Base-by-base conservation (phyloP, 140 eudicot genomes). In the Artemisia princeps region DNA sequence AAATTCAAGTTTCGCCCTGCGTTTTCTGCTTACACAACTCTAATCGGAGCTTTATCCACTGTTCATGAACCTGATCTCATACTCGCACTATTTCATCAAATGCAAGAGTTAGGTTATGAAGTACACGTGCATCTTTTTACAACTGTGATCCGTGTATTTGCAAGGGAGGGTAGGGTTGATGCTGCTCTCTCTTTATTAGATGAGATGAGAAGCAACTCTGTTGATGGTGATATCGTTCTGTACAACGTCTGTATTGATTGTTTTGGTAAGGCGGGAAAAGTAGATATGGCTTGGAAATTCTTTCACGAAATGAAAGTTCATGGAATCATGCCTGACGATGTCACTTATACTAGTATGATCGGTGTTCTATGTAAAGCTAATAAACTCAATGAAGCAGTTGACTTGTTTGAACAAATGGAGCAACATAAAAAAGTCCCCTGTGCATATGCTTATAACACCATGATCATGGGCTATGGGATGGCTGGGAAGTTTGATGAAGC, bases 201-300 rank as follows among this genome's bases (percentile, higher is more conserved):
- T 33, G 95, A 88, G 78, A 83, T 92, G 98, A 88, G 83, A 76
- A 81, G 89, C 77, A 83, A 77, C 50, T 80, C 76, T 0, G 84
- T 80, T 49, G 76, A 78, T 12, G 89, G 92, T 0, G 98, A 92
- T 59, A 76, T 92, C 17, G 98, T 92, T 68, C 82, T 92, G 2
- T 92, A 85, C 60, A 91, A 91, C 33, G 98, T 92, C 13, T 92
- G 98, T 62, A 87, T 91, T 5, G 92, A 91, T 55, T 83, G 84
- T 60, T 91, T 91, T 64, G 98, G 98, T 51, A 91, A 88, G 73
- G 83, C 73, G 11, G 98, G 98, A 9, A 92, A 92, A 45, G 94
- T 92, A 23, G 98, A 92, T 44, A 85, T 88, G 84, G 95, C 98
- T 45, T 92, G 98, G 98, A 92, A 92, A 61, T 92, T 92, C 75